Percentiles rank a stretch among this genome's conserved stretches.
These are phyloP conservation scores for Macrocystidia cucumis DNA, from an alignment of 1,284 basidiomycete species.

Conservation along the genomic window DNA sequence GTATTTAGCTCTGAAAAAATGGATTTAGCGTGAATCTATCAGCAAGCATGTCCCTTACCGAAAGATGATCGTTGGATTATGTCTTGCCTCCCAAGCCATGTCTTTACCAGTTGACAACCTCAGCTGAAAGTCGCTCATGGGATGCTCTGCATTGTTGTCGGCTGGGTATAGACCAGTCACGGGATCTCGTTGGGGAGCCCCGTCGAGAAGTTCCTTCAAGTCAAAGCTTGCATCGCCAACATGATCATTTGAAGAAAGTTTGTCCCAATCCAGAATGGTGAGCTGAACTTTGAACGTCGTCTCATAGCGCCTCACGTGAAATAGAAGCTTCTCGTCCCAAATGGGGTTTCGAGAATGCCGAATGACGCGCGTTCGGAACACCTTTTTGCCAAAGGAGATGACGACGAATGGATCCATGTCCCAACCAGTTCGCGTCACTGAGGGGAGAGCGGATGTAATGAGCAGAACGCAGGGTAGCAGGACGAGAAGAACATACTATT, in stretches of 20 bases:
- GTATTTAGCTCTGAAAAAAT: slow-evolving; percentile 69
- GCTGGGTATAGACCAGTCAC: slow-evolving; percentile 68
- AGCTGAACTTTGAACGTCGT: slow-evolving; percentile 72
- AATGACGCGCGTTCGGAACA: slow-evolving; percentile 89
- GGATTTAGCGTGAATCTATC: slow-evolving; percentile 4
- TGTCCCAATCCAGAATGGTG: slow-evolving; percentile 91
- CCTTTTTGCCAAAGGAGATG: slow-evolving; percentile 93
- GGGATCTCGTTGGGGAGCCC: slow-evolving; percentile 68
- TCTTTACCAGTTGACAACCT: slow-evolving; percentile 47
- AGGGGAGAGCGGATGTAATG: not conserved
- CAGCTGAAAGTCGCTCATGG: slow-evolving; percentile 66
- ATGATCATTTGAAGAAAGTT: slow-evolving; percentile 83
- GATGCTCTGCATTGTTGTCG: slow-evolving; percentile 28
- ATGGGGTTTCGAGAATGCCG: slow-evolving; percentile 84
- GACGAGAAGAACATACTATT: slow-evolving; percentile 56
- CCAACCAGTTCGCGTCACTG: slow-evolving; percentile 80
- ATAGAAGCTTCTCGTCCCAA: slow-evolving; percentile 95
- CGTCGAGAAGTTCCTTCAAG: slow-evolving; percentile 62
- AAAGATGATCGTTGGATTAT: slow-evolving; percentile 53
- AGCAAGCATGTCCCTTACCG: slow-evolving; percentile 34
- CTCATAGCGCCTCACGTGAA: slow-evolving; percentile 91
- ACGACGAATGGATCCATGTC: slow-evolving; percentile 99
- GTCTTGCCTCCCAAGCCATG: slow-evolving; percentile 55
- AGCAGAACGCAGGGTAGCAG: slow-evolving; percentile 4
- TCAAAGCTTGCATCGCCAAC: slow-evolving; percentile 74